phyloP scores from a whole-genome alignment of 345 rosid species.

The Triadica sebifera region DNA sequence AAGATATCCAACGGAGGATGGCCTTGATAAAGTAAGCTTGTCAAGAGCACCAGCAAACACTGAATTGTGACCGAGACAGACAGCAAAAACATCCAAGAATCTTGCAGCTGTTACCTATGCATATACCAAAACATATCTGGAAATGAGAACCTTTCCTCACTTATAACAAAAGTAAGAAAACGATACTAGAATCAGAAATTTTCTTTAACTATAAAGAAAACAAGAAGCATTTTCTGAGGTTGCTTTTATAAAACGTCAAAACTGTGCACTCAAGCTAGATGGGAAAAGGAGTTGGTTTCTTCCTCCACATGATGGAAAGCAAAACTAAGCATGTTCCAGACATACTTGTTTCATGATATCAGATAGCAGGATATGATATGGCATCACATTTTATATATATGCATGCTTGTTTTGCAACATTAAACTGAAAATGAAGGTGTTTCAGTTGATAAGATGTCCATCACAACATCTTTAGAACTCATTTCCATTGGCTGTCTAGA shows the following conservation, averaged over 20 bases:
- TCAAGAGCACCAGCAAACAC: slow-evolving; percentile 71
- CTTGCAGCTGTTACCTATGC: slow-evolving; percentile 74
- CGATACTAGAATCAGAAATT: not conserved
- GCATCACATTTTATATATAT: not conserved
- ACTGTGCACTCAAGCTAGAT: not conserved
- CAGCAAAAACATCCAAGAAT: slow-evolving; percentile 73
- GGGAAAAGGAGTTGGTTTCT: not conserved
- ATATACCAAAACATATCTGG: slow-evolving; percentile 1
- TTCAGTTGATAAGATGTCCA: not conserved
- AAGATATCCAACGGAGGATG: slow-evolving; percentile 66
- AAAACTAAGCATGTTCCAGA: not conserved
- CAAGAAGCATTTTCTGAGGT: not conserved
- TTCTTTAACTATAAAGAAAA: not conserved
- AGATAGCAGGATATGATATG: not conserved
- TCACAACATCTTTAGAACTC: not conserved
- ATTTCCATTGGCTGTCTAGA: too few species aligned
- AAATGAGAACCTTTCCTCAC: not conserved
- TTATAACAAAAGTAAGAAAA: slow-evolving; percentile 1
- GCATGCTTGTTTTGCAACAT: not conserved
- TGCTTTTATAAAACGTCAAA: not conserved
- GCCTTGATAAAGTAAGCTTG: slow-evolving; percentile 56
- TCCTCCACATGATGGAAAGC: not conserved
- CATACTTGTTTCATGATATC: not conserved
- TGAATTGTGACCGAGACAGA: slow-evolving; percentile 67
- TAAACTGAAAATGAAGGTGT: not conserved